A percentile compares a stretch with the other conserved stretches of the same genome.
These are phyloP conservation scores for Leishmania aethiopica DNA, from an alignment of 208 protist species.

Conservation along the genomic window DNA sequence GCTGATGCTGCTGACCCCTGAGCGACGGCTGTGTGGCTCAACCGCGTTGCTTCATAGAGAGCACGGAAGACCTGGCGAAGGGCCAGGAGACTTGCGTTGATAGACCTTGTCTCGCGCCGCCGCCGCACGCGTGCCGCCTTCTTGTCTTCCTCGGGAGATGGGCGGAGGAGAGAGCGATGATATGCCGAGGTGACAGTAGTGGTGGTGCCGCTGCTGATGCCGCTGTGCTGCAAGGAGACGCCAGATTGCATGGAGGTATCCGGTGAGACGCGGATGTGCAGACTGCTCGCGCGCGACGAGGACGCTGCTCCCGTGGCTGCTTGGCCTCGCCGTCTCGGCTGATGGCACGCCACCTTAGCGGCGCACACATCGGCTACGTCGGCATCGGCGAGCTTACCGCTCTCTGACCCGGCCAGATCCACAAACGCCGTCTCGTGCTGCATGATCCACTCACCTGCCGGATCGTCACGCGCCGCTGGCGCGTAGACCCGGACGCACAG, in stretches of 20 bases:
- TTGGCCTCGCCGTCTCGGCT: not conserved
- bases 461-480: not conserved
- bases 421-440: slow-evolving; percentile 57
- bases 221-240: slow-evolving; percentile 4
- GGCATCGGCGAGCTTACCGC: slow-evolving; percentile 26
- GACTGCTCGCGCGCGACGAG: slow-evolving; percentile 23
- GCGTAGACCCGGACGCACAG: slow-evolving; percentile 41
- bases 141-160: slow-evolving; percentile 17
- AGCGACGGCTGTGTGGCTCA: not conserved
- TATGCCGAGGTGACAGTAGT: slow-evolving; percentile 7
- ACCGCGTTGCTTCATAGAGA: slow-evolving; percentile 27
- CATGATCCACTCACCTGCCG: slow-evolving; percentile 7
- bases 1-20: not conserved
- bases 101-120: slow-evolving; percentile 56
- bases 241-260: slow-evolving; percentile 12
- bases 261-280: slow-evolving; percentile 20
- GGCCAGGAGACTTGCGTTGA: slow-evolving; percentile 85
- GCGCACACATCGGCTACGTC: not conserved
- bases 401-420: slow-evolving; percentile 77
- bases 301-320: not conserved
- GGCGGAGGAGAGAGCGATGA: slow-evolving; percentile 22
- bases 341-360: not conserved
- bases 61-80: slow-evolving; percentile 79
- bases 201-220: slow-evolving; percentile 7
- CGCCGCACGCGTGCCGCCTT: slow-evolving; percentile 33